Percentiles rank a stretch among this genome's conserved stretches.
Evolutionary conservation across 805 yeast genomes (phyloP).

Genomic region (Kodamaea restingae): DNA sequence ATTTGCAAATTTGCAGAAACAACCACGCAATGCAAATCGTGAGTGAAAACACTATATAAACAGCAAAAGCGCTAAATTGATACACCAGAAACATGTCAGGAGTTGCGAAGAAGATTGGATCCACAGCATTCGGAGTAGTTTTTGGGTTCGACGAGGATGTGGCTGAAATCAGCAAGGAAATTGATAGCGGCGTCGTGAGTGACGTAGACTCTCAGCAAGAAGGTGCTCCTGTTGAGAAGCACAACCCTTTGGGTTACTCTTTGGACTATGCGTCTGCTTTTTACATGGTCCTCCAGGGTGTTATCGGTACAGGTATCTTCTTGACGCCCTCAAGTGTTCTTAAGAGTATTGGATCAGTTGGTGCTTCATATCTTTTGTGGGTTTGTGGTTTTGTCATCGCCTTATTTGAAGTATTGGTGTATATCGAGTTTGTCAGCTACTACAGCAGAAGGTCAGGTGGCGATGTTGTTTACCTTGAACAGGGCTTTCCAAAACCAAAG

Average conservation of each 20-base stretch:
- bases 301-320: conserved; percentile 75
- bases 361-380: conserved; percentile 44
- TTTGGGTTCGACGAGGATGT: conserved; percentile 10
- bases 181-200: conserved; percentile 8
- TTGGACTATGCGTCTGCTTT: conserved; percentile 43
- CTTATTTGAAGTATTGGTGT: conserved; percentile 32
- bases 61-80: too few species aligned
- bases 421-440: conserved; percentile 41
- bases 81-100: too few species aligned
- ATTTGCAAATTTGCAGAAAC: too few species aligned
- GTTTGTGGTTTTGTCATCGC: conserved; percentile 37
- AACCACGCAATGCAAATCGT: too few species aligned
- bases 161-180: conserved; percentile 3
- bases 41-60: too few species aligned
- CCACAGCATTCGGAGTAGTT: conserved; percentile 2
- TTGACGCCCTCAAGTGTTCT: conserved; percentile 62
- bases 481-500: conserved; percentile 32
- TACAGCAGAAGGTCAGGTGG: conserved; percentile 34
- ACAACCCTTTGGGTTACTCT: conserved; percentile 39
- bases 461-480: conserved; percentile 37
- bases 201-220: conserved; percentile 14
- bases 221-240: conserved; percentile 42
- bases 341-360: conserved; percentile 41
- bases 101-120: background rate
- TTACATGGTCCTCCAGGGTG: conserved; percentile 62